Conservation (phyloP, 768 basidiomycete species). For the Boletus bicolor region DNA sequence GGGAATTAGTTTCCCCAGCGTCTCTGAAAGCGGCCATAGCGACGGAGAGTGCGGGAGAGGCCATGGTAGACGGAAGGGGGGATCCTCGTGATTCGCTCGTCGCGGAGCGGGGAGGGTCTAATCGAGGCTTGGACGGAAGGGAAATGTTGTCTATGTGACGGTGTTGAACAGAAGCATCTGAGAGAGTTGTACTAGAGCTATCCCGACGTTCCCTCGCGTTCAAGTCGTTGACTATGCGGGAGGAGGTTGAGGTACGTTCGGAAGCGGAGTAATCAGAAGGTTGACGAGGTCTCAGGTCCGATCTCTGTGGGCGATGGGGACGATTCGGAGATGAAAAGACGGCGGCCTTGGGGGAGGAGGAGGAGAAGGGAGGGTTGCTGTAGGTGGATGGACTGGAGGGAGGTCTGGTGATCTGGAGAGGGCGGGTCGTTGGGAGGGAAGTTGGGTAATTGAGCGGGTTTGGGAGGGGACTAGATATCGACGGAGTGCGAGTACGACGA, state of each 20-base stretch:
- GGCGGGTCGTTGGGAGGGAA: conserved; percentile 43
- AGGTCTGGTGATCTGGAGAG: conserved; percentile 59
- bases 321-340: conserved; percentile 44
- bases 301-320: conserved; percentile 64
- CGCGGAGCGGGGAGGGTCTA: conserved; percentile 16
- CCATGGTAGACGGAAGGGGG: conserved; percentile 33
- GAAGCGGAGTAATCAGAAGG: conserved; percentile 51
- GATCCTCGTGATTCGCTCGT: conserved; percentile 15
- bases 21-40: conserved; percentile 71
- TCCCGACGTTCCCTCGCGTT: conserved; percentile 40
- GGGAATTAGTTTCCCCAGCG: conserved; percentile 44
- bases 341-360: conserved; percentile 38
- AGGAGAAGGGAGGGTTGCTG: conserved; percentile 37
- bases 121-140: conserved; percentile 14
- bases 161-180: conserved; percentile 39
- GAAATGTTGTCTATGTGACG: conserved; percentile 30
- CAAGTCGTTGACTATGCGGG: conserved; percentile 32
- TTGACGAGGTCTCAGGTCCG: conserved; percentile 56
- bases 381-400: conserved; percentile 49
- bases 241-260: conserved; percentile 48
- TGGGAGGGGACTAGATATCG: conserved; percentile 38
- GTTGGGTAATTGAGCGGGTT: conserved; percentile 33
- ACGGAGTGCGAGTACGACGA: conserved; percentile 48
- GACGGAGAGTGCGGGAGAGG: conserved; percentile 46
- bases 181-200: conserved; percentile 47